Conservation (phyloP, 108 stramenopile species). For the Nannochloropsis gaditana region DNA sequence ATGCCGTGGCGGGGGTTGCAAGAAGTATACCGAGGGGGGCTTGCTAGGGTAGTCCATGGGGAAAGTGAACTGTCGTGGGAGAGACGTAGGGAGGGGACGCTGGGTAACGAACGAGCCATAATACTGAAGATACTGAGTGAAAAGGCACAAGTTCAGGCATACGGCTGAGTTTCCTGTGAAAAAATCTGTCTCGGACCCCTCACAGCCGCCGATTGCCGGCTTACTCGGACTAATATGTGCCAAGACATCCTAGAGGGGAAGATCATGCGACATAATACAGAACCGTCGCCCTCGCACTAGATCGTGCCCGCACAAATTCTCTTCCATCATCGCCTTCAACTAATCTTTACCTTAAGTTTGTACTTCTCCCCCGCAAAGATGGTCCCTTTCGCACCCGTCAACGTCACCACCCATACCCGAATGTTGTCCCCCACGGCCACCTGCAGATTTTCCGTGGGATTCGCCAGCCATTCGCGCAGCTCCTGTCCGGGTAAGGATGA, state of each 20-base stretch:
- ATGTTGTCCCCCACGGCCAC: slow-evolving; percentile 61
- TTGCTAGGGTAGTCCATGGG: slow-evolving; percentile 78
- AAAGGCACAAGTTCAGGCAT: no score
- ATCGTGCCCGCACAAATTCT: no score
- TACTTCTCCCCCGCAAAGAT: slow-evolving; percentile 88
- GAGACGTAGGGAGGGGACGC: not conserved
- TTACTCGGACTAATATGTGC: no score
- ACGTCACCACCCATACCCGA: slow-evolving; percentile 82
- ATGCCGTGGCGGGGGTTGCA: slow-evolving; percentile 68
- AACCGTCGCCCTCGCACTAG: no score
- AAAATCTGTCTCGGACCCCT: no score
- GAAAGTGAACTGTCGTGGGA: slow-evolving; percentile 54
- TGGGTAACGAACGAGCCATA: not conserved
- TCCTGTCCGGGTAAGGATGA: not conserved
- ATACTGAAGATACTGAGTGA: not conserved
- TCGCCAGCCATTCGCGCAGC: not conserved
- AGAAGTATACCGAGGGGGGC: slow-evolving; percentile 85
- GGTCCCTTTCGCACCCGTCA: slow-evolving; percentile 68
- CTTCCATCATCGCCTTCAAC: no score
- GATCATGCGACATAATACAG: no score
- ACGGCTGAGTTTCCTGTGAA: no score
- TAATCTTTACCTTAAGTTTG: slow-evolving; percentile 62
- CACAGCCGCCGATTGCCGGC: no score
- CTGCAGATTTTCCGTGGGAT: not conserved
- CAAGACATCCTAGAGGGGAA: no score